phyloP scores from a whole-genome alignment of 1,284 basidiomycete genomes.

The Cryptococcus hybrid region DNA sequence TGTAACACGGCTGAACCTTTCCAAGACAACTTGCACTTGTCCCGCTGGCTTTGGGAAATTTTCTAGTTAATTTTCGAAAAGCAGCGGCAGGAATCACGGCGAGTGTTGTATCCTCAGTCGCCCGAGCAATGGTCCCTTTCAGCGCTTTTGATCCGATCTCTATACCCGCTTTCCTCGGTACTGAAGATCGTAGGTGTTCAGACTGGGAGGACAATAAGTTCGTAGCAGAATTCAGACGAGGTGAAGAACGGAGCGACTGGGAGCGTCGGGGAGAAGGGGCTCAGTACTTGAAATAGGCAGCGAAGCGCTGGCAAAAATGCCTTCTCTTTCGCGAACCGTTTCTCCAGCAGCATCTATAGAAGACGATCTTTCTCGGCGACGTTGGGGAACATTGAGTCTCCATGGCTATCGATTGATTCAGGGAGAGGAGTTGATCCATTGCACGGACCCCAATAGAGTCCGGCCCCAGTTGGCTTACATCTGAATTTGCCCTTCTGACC shows the following conservation, averaged over 20 bases:
- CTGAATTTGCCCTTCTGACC: slow-evolving; percentile 42
- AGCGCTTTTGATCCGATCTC: slow-evolving; percentile 17
- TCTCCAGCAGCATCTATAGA: slow-evolving; percentile 6
- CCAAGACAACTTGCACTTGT: slow-evolving; percentile 73
- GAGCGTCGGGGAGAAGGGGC: background rate
- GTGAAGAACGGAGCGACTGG: slow-evolving; percentile 9
- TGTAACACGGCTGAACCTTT: slow-evolving; percentile 93
- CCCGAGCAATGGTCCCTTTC: slow-evolving; percentile 68
- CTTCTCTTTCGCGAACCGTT: background rate
- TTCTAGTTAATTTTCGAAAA: slow-evolving; percentile 76
- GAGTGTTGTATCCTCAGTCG: slow-evolving; percentile 88
- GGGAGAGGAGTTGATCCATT: slow-evolving; percentile 13
- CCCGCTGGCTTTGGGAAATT: slow-evolving; percentile 94
- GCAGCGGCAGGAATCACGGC: slow-evolving; percentile 99
- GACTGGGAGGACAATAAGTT: background rate
- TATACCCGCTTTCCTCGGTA: background rate
- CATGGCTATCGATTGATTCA: slow-evolving; percentile 1
- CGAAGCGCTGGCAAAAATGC: background rate
- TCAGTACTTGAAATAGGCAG: background rate
- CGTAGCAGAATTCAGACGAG: background rate
- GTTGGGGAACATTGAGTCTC: background rate
- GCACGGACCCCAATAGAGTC: background rate
- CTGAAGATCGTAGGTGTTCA: background rate
- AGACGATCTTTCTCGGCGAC: slow-evolving; percentile 4
- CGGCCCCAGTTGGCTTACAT: slow-evolving; percentile 44